Evolutionary conservation across 495 filamentous ascomycete genomes (phyloP).

Genomic region (Annulohypoxylon maeteangense): DNA sequence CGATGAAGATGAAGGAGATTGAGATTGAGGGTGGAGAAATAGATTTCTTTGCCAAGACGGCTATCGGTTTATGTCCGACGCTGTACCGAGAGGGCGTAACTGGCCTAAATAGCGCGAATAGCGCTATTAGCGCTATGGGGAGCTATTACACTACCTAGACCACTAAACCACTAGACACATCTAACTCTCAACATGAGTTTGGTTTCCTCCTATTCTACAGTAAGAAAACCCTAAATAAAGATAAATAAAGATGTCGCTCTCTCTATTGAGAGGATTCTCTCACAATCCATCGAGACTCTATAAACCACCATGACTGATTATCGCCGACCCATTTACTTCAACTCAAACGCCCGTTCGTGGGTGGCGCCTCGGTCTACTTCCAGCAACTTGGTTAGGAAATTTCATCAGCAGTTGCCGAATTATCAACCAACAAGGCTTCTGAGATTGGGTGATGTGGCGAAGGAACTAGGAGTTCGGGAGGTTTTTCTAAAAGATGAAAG

Average conservation of each 20-base stretch:
- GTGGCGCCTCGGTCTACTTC: background rate
- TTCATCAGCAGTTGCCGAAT: slow-evolving; percentile 64
- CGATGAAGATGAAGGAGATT: slow-evolving; percentile 3
- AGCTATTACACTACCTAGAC: background rate
- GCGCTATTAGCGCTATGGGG: background rate
- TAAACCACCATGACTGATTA: background rate
- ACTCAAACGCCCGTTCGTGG: slow-evolving; percentile 14
- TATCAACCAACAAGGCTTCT: slow-evolving; percentile 64
- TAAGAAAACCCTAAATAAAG: background rate
- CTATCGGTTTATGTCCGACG: background rate
- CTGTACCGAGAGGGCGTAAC: slow-evolving; percentile 20
- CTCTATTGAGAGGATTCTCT: background rate
- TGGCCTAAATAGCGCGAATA: background rate
- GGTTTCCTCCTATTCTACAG: background rate
- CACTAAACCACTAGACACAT: too few relatives aligned
- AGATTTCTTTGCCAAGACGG: background rate
- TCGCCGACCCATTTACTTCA: slow-evolving; percentile 11
- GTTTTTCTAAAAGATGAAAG: slow-evolving; percentile 72
- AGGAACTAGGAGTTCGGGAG: slow-evolving; percentile 63
- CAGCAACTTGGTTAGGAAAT: slow-evolving; percentile 31
- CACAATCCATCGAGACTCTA: background rate
- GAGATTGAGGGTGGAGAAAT: background rate
- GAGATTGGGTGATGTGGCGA: slow-evolving; percentile 61
- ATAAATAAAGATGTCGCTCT: background rate
- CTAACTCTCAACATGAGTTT: background rate